Evolutionary conservation across 2,329 filamentous ascomycete species (phyloP), one percentile per base, ranked within the genome.

Genomic region (Fusarium palustre): DNA sequence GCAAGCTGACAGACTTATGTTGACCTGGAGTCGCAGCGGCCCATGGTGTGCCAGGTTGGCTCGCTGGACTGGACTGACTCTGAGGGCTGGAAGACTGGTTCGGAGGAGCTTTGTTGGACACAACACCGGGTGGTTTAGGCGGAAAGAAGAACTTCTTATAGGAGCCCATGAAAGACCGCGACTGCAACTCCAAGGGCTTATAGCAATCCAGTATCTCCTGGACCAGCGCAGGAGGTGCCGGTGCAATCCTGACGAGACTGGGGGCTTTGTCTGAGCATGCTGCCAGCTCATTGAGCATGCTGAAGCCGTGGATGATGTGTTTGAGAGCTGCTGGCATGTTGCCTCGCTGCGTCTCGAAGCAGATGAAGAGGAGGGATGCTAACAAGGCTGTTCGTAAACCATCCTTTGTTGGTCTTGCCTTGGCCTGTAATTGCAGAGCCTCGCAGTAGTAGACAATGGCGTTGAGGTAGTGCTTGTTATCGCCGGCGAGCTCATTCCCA

Each of bases 381-480:
- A 82, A 59, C 54, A 82, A 66, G 0, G 80, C 80, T 3, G 80
- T 81, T 13, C 79, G 74, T 7, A 82, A 63, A 3, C 78, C 77
- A n/a, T 79, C 78, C 8, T 73, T 76, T 3, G 75, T 78, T 3
- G 80, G 79, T 34, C 68, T 75, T 2, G 80, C 79, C 38, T 77
- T 76, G 11, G 79, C 74, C 38, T 82, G 80, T 11, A 81, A 66
- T 4, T 79, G 79, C n/a, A 82, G 69, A 9, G 80, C 80, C 53
- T 81, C 76, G 60, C 80, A 82, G 36, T 82, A 82, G 59, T 80
- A 80, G 16, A 76, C 72, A 33, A 82, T 75, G 33, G 80, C 80
- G 49, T 81, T 81, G 41, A 81, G 71, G 38, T 81, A 81, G 56
- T 82, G 80, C 34, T 71, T 77, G 62, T 81, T 82, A 16, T 68